Conservation (phyloP, 2,329 filamentous ascomycete genomes). For the Fusarium sp. region DNA sequence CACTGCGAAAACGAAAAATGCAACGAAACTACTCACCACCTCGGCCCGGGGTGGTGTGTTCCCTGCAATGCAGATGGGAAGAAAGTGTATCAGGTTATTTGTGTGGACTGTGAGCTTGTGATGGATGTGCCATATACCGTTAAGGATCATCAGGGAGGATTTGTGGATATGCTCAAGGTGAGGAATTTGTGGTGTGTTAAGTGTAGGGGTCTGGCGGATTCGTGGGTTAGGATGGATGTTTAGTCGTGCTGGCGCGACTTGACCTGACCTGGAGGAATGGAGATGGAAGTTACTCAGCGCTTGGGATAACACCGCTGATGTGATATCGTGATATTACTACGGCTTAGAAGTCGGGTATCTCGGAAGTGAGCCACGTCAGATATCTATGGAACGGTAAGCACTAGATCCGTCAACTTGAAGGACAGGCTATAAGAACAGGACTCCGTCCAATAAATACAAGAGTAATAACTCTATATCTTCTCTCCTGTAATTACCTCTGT, state of each 20-base stretch:
- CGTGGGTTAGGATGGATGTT: constrained; percentile 4
- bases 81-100: constrained; percentile 7
- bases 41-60: constrained; percentile 35
- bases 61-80: not conserved
- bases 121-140: constrained; percentile 16
- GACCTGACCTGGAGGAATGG: not conserved
- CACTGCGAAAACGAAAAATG: not conserved
- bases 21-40: constrained; percentile 19
- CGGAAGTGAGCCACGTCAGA: constrained; percentile 1
- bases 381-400: not conserved
- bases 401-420: not conserved
- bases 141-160: constrained; percentile 8
- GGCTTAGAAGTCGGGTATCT: not conserved
- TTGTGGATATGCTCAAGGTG: constrained; percentile 28
- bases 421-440: not conserved
- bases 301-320: not conserved
- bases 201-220: constrained; percentile 23
- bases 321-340: not conserved
- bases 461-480: accelerated
- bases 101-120: constrained; percentile 11
- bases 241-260: not conserved
- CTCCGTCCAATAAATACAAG: not conserved
- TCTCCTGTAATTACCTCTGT: not conserved
- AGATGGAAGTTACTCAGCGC: not conserved
- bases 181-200: constrained; percentile 33